Percentiles rank a stretch among this genome's conserved stretches.
These are phyloP conservation scores for Claviceps sp. DNA, from an alignment of 2,329 filamentous ascomycete genomes.

Conservation along the genomic window DNA sequence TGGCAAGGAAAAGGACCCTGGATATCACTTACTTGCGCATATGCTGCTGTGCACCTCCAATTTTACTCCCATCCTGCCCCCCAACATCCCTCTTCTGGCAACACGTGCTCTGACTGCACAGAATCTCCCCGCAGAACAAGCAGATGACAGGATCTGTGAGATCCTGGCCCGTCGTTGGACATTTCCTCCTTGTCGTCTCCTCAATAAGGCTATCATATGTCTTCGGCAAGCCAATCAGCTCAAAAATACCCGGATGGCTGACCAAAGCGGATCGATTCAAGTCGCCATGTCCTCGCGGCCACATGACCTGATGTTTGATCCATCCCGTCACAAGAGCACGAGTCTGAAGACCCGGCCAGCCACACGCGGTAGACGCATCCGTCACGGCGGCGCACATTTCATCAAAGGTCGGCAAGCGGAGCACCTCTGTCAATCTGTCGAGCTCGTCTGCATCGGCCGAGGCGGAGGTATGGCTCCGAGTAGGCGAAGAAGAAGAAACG, in stretches of 20 bases:
- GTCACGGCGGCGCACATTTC: constrained; percentile 57
- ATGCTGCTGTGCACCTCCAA: constrained; percentile 85
- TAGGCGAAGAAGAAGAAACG: constrained; percentile 41
- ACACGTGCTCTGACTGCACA: constrained; percentile 88
- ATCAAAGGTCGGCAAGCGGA: constrained; percentile 66
- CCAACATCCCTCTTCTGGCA: constrained; percentile 55
- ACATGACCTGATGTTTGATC: constrained; percentile 51
- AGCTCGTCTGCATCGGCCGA: constrained; percentile 55
- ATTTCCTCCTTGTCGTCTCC: constrained; percentile 70
- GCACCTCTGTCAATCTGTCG: constrained; percentile 60
- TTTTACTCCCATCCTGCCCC: constrained; percentile 29
- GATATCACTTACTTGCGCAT: constrained; percentile 55
- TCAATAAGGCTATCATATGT: constrained; percentile 89
- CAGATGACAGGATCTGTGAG: constrained; percentile 84
- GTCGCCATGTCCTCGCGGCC: constrained; percentile 18
- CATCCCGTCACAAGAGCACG: constrained; percentile 47
- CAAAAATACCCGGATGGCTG: constrained; percentile 83
- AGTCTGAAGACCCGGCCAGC: constrained; percentile 34
- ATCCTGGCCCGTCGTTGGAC: constrained; percentile 83
- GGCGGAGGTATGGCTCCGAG: constrained; percentile 24
- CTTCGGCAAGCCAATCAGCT: constrained; percentile 81
- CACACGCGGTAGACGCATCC: constrained; percentile 27
- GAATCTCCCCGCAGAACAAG: constrained; percentile 90
- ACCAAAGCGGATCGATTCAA: constrained; percentile 32
- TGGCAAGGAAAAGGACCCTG: background rate